Conservation (phyloP, 73 alveolate genomes). For the Paraurostyla sp. region DNA sequence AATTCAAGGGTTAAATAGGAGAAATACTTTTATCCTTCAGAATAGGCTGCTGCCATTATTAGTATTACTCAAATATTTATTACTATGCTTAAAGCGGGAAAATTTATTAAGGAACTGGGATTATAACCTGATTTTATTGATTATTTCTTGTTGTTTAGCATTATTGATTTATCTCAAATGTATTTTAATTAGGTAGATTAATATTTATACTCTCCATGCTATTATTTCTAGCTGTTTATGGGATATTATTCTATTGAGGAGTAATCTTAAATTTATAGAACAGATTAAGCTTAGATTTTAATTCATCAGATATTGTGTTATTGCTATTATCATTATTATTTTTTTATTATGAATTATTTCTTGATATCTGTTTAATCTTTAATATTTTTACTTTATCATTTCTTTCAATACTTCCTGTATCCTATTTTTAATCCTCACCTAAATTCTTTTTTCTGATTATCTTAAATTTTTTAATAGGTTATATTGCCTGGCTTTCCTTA, state of each 20-base stretch:
- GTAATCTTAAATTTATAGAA: background rate
- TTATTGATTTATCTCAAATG: background rate
- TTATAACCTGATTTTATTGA: too few relatives aligned
- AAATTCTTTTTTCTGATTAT: background rate
- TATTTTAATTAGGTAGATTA: background rate
- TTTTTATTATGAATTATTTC: background rate
- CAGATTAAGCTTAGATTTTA: background rate
- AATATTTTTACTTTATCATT: background rate
- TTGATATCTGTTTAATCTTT: background rate
- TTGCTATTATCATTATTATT: background rate
- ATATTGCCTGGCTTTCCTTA: background rate
- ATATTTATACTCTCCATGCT: too few relatives aligned
- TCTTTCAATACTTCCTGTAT: background rate
- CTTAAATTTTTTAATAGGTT: conserved; percentile 20
- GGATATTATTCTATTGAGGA: background rate
- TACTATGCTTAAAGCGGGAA: background rate
- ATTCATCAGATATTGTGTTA: background rate
- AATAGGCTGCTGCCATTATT: too few relatives aligned
- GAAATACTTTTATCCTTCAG: too few relatives aligned
- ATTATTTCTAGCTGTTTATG: conserved; percentile 3
- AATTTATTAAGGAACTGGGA: background rate
- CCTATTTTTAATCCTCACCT: background rate
- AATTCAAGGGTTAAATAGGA: too few relatives aligned
- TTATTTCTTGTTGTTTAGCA: conserved; percentile 1
- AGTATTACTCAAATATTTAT: background rate